These are phyloP conservation scores for Lepidium africanum DNA, from an alignment of 345 rosid species.

Conservation along the genomic window DNA sequence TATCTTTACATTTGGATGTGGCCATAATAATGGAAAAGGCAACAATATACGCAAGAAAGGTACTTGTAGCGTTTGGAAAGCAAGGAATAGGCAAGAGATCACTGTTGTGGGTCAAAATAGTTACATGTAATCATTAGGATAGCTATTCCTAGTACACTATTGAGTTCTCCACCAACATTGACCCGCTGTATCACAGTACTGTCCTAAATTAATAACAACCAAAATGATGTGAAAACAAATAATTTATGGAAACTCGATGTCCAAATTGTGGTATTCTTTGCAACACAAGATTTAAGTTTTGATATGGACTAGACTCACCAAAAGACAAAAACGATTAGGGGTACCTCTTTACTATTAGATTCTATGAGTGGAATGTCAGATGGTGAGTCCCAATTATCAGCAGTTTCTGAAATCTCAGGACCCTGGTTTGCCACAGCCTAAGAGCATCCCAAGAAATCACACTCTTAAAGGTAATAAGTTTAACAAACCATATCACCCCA, in stretches of 20 bases:
- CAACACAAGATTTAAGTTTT: neutral
- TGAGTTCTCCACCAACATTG: neutral
- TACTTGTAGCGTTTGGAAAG: neutral
- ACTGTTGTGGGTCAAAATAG: neutral
- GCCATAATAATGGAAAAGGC: neutral
- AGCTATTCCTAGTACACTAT: neutral
- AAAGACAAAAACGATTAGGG: constrained; percentile 3
- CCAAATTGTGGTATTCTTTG: neutral
- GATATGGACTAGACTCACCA: constrained; percentile 7
- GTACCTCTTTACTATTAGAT: constrained; percentile 39
- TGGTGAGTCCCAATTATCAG: constrained; percentile 33
- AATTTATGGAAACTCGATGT: neutral
- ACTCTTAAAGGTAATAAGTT: neutral
- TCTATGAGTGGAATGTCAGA: constrained; percentile 48
- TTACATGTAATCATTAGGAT: neutral
- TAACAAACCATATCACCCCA: neutral
- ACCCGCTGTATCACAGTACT: neutral
- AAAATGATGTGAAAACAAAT: neutral
- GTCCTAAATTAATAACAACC: neutral
- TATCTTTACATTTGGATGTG: neutral
- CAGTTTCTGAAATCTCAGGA: constrained; percentile 38
- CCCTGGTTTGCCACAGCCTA: constrained; percentile 42
- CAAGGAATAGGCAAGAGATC: neutral
- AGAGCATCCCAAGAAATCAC: constrained; percentile 25
- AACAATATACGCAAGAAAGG: constrained; percentile 1